These are phyloP conservation scores for Trypethelium eluteriae DNA, from an alignment of 495 filamentous ascomycete genomes.

Conservation along the genomic window DNA sequence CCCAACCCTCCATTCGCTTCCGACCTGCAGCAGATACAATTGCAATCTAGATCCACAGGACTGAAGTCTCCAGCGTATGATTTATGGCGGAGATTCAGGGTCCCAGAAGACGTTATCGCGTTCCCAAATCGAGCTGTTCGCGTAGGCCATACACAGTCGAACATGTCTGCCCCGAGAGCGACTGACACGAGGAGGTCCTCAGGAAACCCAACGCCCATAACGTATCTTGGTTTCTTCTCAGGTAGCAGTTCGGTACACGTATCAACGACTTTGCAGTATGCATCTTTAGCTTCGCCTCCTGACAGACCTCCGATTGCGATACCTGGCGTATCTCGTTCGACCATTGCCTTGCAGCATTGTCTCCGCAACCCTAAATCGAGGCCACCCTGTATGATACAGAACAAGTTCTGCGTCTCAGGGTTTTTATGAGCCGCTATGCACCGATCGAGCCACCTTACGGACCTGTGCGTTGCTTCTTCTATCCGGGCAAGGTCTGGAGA, in stretches of 20 bases:
- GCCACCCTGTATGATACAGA: constrained; percentile 97
- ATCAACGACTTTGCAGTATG: constrained; percentile 58
- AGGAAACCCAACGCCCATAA: constrained; percentile 96
- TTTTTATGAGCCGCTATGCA: constrained; percentile 89
- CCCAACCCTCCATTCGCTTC: constrained; percentile 64
- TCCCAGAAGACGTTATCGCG: constrained; percentile 73
- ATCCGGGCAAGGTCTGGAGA: constrained; percentile 81
- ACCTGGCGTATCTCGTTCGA: constrained; percentile 81
- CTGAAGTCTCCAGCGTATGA: constrained; percentile 69
- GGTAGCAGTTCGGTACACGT: constrained; percentile 80
- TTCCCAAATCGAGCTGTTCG: constrained; percentile 93
- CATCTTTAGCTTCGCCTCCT: constrained; percentile 69
- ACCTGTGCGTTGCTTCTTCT: constrained; percentile 89
- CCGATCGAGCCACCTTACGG: constrained; percentile 96
- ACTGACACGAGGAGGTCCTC: constrained; percentile 89
- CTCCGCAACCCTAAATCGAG: constrained; percentile 81
- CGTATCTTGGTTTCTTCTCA: constrained; percentile 86
- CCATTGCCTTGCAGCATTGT: constrained; percentile 84
- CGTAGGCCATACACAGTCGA: constrained; percentile 98
- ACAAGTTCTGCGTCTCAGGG: constrained; percentile 82
- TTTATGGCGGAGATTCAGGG: constrained; percentile 74
- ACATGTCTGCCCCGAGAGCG: constrained; percentile 96
- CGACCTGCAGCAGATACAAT: constrained; percentile 68
- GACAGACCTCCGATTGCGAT: constrained; percentile 94
- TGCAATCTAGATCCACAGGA: constrained; percentile 74